Evolutionary conservation across 2,329 filamentous ascomycete species (phyloP), one percentile per base, ranked within the genome.

Genomic region (Aspergillus eucalypticola): DNA sequence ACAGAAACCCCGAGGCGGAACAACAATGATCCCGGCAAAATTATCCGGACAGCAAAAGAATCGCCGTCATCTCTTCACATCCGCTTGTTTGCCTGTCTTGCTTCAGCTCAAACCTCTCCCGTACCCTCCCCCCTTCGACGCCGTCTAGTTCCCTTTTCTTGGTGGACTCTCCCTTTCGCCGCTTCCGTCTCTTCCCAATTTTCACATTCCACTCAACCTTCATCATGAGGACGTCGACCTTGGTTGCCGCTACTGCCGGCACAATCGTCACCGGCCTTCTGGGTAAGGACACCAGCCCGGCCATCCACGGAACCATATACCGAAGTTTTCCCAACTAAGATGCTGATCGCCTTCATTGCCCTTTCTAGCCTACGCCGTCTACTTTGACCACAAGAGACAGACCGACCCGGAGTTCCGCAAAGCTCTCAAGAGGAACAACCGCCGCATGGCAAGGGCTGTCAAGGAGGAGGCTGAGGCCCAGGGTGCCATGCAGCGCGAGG

Each of bases 371-470:
- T 89, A 89, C 73, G 86, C 86, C 67, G 76, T 84, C 66, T 89
- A 88, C 79, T 89, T 89, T 67, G 86, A 89, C 75, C 82, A 88
- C 80, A 83, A 82, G 73, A 82, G 86, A 73, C 84, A 86, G 68
- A 85, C 82, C 66, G 86, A 88, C 69, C 82, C 84, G 57, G 82
- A 84, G 39, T 89, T 89, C 79, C 82, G 86, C 69, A 85, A 81
- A 73, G 76, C 82, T 42, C 75, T 89, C 71, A 82, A 82, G 72
- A 71, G 75, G 61, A 79, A 82, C 67, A 81, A 81, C 67, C 76
- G 78, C 61, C 73, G 76, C 57, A 71, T 82, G 64, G 80, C 78
- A 51, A 73, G 78, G 60, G 75, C 73, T 63, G 79, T 78, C 57
- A 81, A 80, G 66, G 79, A 82, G 68, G 78, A 82, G 67, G 76